Conservation (phyloP, 1,284 basidiomycete species). For the Irpex rosettiformis region DNA sequence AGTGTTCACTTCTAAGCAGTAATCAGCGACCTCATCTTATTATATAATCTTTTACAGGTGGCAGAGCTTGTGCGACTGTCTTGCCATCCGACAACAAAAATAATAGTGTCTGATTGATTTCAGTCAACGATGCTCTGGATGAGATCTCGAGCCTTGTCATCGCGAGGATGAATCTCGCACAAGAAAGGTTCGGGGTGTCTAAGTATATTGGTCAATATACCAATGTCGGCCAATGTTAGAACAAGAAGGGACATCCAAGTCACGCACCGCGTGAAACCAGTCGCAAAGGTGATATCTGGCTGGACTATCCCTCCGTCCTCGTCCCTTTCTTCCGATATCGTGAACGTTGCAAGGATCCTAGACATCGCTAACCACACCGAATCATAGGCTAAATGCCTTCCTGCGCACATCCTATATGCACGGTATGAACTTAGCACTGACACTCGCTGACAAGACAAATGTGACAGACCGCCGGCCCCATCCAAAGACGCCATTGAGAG, state of each 20-base stretch:
- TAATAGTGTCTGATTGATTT: no score
- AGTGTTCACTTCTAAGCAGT: no score
- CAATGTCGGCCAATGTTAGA: not conserved
- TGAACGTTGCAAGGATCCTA: conserved; percentile 1
- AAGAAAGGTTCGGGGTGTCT: conserved; percentile 13
- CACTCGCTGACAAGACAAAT: not conserved
- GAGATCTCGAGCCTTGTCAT: conserved; percentile 5
- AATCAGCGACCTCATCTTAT: no score
- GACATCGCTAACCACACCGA: conserved; percentile 2
- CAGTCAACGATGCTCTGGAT: no score
- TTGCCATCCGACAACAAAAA: no score
- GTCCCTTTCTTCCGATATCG: not conserved
- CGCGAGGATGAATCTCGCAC: conserved; percentile 14
- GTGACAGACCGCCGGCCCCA: conserved; percentile 6
- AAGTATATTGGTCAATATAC: not conserved
- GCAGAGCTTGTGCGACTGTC: no score
- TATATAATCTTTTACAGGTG: no score
- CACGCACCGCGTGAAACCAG: not conserved
- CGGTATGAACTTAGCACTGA: conserved; percentile 5
- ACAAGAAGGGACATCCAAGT: not conserved
- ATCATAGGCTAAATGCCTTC: conserved; percentile 1
- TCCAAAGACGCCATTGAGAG: conserved; percentile 8
- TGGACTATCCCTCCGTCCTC: not conserved
- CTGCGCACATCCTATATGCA: not conserved
- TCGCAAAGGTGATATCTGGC: not conserved